Evolutionary conservation across 2,329 filamentous ascomycete genomes (phyloP), one percentile per base, ranked within the genome.

Genomic region (Beauveria brongniartii): DNA sequence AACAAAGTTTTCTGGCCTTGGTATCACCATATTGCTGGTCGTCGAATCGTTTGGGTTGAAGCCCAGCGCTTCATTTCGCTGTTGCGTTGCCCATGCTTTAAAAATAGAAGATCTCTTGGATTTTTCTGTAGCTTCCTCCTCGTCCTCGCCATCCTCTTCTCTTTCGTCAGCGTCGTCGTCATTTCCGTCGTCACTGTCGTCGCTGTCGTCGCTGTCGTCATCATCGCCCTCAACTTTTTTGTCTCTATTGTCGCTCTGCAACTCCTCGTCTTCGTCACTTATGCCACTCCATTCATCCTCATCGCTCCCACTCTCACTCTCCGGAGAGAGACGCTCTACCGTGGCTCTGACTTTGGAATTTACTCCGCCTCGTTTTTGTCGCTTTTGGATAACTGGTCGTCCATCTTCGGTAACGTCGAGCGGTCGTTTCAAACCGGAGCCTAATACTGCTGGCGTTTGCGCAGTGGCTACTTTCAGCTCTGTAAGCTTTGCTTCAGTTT

Each of bases 21-120:
- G 84, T 65, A 84, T 82, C 7, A 79, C 75, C 37, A 80, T 70
- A 14, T 74, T 69, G 8, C 75, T 73, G 30, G 77, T 71, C n/a
- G 68, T 73, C 40, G 73, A 72, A 14, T 78, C 74, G 43, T 75
- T 73, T 3, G 82, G 77, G 61, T 80, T 66, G 66, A 82, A 87
- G 0, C 92, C 92, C 37, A 95, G 78, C 5, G 90, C 88, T 67
- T 93, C 84, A 68, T 97, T 96, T 61, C 92, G 84, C 73, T 94
- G 89, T 67, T 90, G 85, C 34, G 87, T 86, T 22, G 94, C 94
- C 94, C 94, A 99, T 2, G 88, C 83, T 73, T 97, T 97, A 80
- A 99, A 99, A 0, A 91, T 91, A 2, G 83, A 85, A 7, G 74
- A 72, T 72, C 63, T 75, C 65, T 73, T 70, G 18, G 70, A 67